Evolutionary conservation across 805 yeast genomes (phyloP), one percentile per base, ranked within the genome.

Genomic region (Metschnikowia baotianmanensis): DNA sequence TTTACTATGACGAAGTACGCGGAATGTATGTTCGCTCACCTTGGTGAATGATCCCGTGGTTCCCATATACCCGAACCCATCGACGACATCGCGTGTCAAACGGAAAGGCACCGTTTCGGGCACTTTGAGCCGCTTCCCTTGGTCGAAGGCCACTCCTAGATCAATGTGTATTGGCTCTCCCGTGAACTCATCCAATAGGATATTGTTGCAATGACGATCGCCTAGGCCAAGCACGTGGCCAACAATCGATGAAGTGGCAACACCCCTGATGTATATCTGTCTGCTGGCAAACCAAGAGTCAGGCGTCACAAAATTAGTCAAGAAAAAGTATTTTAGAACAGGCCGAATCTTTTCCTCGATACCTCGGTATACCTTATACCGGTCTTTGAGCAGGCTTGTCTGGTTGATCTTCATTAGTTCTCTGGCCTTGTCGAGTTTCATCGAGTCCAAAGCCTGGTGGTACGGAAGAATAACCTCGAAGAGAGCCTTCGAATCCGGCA

Each of bases 141-240:
- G 96, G 59, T 93, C 99, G 66, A 93, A 93, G 0, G 98, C 95
- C 32, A 93, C 90, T 0, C 99, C 99, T 13, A 93, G 66, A 61
- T 93, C 99, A 51, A 93, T 95, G 58, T 95, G 99, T 19, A 93
- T 82, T 0, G 96, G 95, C 52, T 90, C 96, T 0, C 98, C 98
- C 0, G 86, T 74, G n/a, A 59, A 55, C 35, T 72, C 71, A 59
- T 93, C 97, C n/a, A 93, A 57, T 34, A 93, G 62, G 27, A 93
- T 83, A 58, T 93, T 93, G 59, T 89, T 89, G 58, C 95, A 78
- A 61, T 93, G 99, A 21, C 99, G 70, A 59, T 93, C 99, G 5
- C 99, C 99, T 5, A 93, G 71, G 0, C 99, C 99, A 30, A 93
- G 66, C 11, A 93, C 71, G 59, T 86, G 74, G 0, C 99, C 99